A percentile compares a stretch with the other conserved stretches of the same genome.
phyloP scores from a whole-genome alignment of 2,329 filamentous ascomycete species.

The Nemania sp. region DNA sequence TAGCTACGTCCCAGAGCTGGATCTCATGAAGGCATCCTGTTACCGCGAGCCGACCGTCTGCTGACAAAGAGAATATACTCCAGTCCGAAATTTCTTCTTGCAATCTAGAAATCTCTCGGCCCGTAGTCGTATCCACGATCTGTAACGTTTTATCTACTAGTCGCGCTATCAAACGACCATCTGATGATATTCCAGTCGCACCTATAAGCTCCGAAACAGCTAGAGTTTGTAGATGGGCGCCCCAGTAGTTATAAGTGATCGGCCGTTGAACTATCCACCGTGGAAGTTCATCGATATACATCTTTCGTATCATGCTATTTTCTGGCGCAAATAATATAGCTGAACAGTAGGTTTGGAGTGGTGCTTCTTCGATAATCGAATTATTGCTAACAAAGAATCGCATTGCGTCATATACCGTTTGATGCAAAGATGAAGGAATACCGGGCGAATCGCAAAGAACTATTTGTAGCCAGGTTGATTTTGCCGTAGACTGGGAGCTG shows the following conservation, averaged over 20 bases:
- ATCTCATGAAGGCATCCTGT: background rate
- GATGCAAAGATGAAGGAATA: background rate
- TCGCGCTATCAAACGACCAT: background rate
- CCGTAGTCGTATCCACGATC: background rate
- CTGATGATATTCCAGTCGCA: background rate
- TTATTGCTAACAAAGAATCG: background rate
- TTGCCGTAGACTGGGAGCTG: background rate
- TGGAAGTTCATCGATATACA: background rate
- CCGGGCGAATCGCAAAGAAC: background rate
- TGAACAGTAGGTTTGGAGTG: background rate
- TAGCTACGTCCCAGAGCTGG: background rate
- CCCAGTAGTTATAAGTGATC: background rate
- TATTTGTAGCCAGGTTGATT: background rate
- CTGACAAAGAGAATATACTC: background rate
- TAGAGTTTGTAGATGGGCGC: background rate
- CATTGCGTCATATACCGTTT: background rate
- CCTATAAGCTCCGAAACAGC: background rate
- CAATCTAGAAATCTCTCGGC: background rate
- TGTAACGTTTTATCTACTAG: background rate
- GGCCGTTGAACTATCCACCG: background rate
- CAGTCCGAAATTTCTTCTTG: background rate
- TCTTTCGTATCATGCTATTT: background rate
- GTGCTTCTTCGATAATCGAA: background rate
- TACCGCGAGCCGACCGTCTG: background rate
- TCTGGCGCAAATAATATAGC: background rate